phyloP scores from a whole-genome alignment of 805 yeast genomes.

The Kuraishia floccosa region DNA sequence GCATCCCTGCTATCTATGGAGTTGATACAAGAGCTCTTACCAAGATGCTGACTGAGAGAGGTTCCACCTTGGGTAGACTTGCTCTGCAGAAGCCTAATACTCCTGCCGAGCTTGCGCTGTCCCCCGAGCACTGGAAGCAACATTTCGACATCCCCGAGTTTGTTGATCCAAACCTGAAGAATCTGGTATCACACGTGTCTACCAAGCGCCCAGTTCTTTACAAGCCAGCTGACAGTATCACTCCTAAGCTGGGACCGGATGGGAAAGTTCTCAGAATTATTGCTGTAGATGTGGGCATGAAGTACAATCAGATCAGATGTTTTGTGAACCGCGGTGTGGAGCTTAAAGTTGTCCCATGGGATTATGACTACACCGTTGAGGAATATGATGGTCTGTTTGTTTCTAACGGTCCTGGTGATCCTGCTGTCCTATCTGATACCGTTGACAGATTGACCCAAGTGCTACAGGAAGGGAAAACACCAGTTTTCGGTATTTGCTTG shows the following conservation, averaged over 20 bases:
- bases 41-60: slow-evolving; percentile 82
- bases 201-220: slow-evolving; percentile 65
- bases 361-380: slow-evolving; percentile 73
- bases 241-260: slow-evolving; percentile 46
- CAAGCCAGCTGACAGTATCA: slow-evolving; percentile 48
- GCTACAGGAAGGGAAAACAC: slow-evolving; percentile 60
- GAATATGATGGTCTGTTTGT: slow-evolving; percentile 90
- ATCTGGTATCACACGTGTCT: slow-evolving; percentile 88
- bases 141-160: slow-evolving; percentile 73
- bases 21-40: slow-evolving; percentile 95
- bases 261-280: slow-evolving; percentile 76
- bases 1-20: slow-evolving; percentile 94
- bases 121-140: slow-evolving; percentile 40
- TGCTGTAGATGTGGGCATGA: slow-evolving; percentile 97
- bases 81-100: slow-evolving; percentile 40
- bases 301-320: slow-evolving; percentile 95
- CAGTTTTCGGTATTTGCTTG: slow-evolving; percentile 94
- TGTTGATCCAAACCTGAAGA: slow-evolving; percentile 86
- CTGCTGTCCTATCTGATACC: slow-evolving; percentile 67
- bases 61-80: slow-evolving; percentile 88
- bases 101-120: slow-evolving; percentile 19
- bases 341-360: slow-evolving; percentile 91
- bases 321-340: slow-evolving; percentile 95
- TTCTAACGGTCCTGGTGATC: slow-evolving; percentile 99
- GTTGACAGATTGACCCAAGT: slow-evolving; percentile 48